These are phyloP conservation scores for Trichoderma parareesei DNA, from an alignment of 495 filamentous ascomycete species.

Conservation along the genomic window DNA sequence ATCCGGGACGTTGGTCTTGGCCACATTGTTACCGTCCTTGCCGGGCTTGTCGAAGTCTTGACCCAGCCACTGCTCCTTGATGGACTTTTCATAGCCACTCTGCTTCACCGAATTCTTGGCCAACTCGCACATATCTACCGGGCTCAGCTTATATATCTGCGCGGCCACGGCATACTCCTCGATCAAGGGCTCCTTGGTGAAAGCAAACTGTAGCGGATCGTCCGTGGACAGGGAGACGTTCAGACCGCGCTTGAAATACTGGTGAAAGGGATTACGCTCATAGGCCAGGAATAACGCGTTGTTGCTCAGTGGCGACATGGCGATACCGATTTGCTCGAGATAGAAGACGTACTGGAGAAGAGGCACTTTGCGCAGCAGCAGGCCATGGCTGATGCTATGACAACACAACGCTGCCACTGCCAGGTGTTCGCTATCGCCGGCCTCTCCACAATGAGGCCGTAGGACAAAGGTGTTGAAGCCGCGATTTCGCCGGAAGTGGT, in stretches of 20 bases:
- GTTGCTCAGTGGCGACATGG: conserved; percentile 97
- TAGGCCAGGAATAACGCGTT: conserved; percentile 96
- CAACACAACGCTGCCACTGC: conserved; percentile 88
- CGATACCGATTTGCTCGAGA: conserved; percentile 93
- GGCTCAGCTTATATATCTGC: conserved; percentile 95
- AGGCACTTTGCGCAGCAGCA: conserved; percentile 87
- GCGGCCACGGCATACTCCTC: conserved; percentile 97
- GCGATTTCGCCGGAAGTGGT: conserved; percentile 78
- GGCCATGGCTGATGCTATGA: conserved; percentile 94
- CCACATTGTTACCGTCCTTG: conserved; percentile 74
- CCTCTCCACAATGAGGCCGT: conserved; percentile 92
- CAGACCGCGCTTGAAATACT: conserved; percentile 87
- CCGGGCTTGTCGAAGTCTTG: conserved; percentile 64
- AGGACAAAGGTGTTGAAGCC: conserved; percentile 95
- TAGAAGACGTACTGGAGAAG: conserved; percentile 95
- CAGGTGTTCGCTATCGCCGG: conserved; percentile 92
- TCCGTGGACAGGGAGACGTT: conserved; percentile 96
- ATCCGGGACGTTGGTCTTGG: conserved; percentile 92
- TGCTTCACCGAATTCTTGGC: conserved; percentile 92
- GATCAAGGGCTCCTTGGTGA: conserved; percentile 95
- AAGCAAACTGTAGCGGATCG: conserved; percentile 95
- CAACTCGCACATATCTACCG: conserved; percentile 97
- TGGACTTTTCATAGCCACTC: conserved; percentile 82
- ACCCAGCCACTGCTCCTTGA: conserved; percentile 90
- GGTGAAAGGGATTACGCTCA: conserved; percentile 90